These are phyloP conservation scores for Sporothrix protearum DNA, from an alignment of 2,329 filamentous ascomycete species.

Conservation along the genomic window DNA sequence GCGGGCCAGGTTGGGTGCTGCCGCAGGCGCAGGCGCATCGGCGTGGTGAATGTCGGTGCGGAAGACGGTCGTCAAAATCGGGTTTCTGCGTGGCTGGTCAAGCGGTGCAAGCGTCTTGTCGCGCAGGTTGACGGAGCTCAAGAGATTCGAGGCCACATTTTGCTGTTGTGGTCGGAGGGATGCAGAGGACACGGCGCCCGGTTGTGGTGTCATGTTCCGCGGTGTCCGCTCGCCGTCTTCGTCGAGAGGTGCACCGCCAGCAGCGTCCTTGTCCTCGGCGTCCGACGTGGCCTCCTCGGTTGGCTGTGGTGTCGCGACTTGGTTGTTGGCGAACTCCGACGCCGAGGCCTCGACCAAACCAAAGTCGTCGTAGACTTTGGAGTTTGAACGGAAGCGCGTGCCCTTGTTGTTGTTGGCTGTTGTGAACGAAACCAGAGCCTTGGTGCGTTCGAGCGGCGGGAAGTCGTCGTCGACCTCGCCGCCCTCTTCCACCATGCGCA, in stretches of 20 bases:
- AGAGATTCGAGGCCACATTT: not conserved
- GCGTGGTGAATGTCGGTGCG: constrained; percentile 54
- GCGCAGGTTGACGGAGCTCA: not conserved
- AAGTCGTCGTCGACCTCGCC: constrained; percentile 85
- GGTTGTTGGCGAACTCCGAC: constrained; percentile 66
- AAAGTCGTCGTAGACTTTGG: constrained; percentile 79
- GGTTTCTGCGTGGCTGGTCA: constrained; percentile 49
- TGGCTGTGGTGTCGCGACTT: constrained; percentile 63
- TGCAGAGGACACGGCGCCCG: constrained; percentile 2
- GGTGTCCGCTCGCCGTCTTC: constrained; percentile 36
- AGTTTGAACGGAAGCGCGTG: constrained; percentile 62
- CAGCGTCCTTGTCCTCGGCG: not conserved
- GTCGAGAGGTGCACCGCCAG: not conserved
- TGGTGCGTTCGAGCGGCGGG: constrained; percentile 70
- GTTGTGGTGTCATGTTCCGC: constrained; percentile 48
- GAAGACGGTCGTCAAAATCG: constrained; percentile 59
- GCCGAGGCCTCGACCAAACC: constrained; percentile 70
- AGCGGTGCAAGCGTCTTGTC: constrained; percentile 22
- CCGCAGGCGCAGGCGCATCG: constrained; percentile 52
- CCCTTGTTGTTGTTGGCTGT: constrained; percentile 71
- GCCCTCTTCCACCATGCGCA: constrained; percentile 80
- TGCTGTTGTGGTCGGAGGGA: not conserved
- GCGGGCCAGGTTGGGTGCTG: constrained; percentile 45
- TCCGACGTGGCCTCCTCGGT: constrained; percentile 46
- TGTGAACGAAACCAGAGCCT: constrained; percentile 72